phyloP scores from a whole-genome alignment of 1,139 yeast genomes.

The Kluyveromyces sp. region DNA sequence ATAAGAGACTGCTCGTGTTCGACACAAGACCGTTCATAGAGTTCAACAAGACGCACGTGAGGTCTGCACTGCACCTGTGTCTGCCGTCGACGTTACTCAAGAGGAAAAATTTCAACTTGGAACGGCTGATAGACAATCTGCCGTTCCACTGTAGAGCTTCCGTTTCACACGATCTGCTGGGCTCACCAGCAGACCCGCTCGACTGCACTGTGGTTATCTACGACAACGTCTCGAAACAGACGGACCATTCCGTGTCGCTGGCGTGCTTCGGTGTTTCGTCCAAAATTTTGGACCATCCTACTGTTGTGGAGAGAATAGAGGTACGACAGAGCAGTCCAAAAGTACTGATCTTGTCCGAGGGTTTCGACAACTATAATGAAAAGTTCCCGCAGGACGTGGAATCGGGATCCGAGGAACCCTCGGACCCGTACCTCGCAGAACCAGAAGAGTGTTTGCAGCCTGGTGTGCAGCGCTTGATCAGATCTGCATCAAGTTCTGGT shows the following conservation, averaged over 20 bases:
- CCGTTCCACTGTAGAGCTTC: slow-evolving; percentile 33
- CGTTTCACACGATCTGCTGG: slow-evolving; percentile 20
- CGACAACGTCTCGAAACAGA: slow-evolving; percentile 31
- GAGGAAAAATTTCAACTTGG: slow-evolving; percentile 55
- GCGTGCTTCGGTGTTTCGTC: slow-evolving; percentile 42
- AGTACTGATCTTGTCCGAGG: slow-evolving; percentile 34
- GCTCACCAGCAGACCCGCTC: slow-evolving; percentile 9
- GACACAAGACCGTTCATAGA: slow-evolving; percentile 72
- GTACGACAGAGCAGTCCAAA: slow-evolving; percentile 28
- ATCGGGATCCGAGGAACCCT: neutral
- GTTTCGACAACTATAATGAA: slow-evolving; percentile 31
- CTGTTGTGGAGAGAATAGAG: no score
- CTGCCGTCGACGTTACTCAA: slow-evolving; percentile 72
- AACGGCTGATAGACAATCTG: slow-evolving; percentile 36
- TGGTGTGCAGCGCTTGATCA: slow-evolving; percentile 17
- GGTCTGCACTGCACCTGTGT: slow-evolving; percentile 59
- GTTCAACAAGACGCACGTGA: slow-evolving; percentile 45
- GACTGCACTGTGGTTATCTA: slow-evolving; percentile 30
- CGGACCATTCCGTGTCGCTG: slow-evolving; percentile 32
- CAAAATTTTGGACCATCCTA: slow-evolving; percentile 37
- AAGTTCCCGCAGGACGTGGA: slow-evolving; percentile 24
- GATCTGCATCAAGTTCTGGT: slow-evolving; percentile 10
- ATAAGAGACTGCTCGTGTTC: slow-evolving; percentile 36
- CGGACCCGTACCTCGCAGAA: neutral
- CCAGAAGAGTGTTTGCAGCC: slow-evolving; percentile 10